These are phyloP conservation scores for Ceratocystis diversiconidia DNA, from an alignment of 2,329 filamentous ascomycete genomes.

Conservation along the genomic window DNA sequence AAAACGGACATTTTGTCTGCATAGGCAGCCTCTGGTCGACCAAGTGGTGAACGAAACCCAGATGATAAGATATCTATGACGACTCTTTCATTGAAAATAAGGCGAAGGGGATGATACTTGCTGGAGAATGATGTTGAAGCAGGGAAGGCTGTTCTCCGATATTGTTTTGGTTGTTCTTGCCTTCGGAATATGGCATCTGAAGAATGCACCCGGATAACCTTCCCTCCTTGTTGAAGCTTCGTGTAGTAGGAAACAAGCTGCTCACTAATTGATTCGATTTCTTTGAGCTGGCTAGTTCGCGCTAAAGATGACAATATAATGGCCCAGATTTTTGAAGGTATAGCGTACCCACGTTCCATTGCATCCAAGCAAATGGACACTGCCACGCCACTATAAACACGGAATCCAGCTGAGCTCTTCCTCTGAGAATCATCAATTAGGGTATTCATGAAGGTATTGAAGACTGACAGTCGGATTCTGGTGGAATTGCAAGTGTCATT, in stretches of 20 bases:
- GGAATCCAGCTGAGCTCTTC: background rate
- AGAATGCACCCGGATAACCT: slow-evolving; percentile 12
- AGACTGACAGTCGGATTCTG: slow-evolving; percentile 6
- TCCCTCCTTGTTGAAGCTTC: background rate
- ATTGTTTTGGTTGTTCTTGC: background rate
- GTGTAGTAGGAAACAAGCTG: slow-evolving; percentile 5
- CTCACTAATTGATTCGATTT: slow-evolving; percentile 4
- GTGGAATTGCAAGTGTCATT: slow-evolving; percentile 2
- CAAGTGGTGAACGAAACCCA: slow-evolving; percentile 13
- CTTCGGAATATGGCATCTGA: slow-evolving; percentile 14
- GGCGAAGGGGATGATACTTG: slow-evolving; percentile 13
- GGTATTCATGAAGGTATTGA: slow-evolving; percentile 11
- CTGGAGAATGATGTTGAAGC: slow-evolving; percentile 8
- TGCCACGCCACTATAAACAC: background rate
- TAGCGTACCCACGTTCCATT: slow-evolving; percentile 11
- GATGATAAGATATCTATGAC: slow-evolving; percentile 12
- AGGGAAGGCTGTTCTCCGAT: slow-evolving; percentile 6
- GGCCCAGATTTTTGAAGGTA: slow-evolving; percentile 11
- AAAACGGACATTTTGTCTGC: slow-evolving; percentile 6
- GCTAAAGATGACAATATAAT: slow-evolving; percentile 7
- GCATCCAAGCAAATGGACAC: slow-evolving; percentile 10
- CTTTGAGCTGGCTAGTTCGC: background rate
- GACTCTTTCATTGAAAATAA: slow-evolving; percentile 16
- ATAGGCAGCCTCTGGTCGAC: background rate
- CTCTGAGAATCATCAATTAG: slow-evolving; percentile 1